Conservation (phyloP, 345 rosid genomes). For the Brassica napus region Da-Ae NC_063438.1:8285501-8286000, state of each 20-base stretch:
- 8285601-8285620: constrained; percentile 9
- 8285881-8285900: constrained; percentile 22
- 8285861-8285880: constrained; percentile 27
- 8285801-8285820: constrained; percentile 96
- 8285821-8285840: constrained; percentile 98
- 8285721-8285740: constrained; percentile 7
- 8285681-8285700: background rate
- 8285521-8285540: constrained; percentile 77
- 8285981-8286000: constrained; percentile 94
- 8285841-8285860: constrained; percentile 82
- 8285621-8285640: background rate
- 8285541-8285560: constrained; percentile 77
- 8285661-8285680: background rate
- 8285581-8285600: constrained; percentile 79
- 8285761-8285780: constrained; percentile 79
- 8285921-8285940: constrained; percentile 11
- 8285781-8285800: constrained; percentile 72
- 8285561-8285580: constrained; percentile 86
- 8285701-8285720: background rate
- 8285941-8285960: constrained; percentile 72
- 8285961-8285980: constrained; percentile 89
- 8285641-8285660: background rate
- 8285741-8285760: constrained; percentile 17
- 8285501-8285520: constrained; percentile 97
- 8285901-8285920: constrained; percentile 7